phyloP scores from a whole-genome alignment of 257 asterid genomes.

The Petunia axillaris region DNA sequence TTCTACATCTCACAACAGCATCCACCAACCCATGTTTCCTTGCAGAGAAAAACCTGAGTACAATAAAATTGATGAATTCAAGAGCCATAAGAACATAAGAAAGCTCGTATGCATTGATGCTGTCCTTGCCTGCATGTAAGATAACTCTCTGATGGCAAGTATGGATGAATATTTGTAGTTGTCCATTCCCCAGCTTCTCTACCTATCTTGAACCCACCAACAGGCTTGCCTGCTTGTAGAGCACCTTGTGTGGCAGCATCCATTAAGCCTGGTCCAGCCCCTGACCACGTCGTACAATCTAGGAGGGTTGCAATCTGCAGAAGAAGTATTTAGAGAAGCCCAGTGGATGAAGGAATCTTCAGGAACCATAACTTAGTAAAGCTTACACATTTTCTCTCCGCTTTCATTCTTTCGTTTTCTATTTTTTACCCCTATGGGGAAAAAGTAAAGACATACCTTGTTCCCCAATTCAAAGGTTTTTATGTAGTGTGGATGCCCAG shows the following conservation, averaged over 20 bases:
- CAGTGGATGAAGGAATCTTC: neutral
- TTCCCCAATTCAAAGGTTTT: conserved; percentile 64
- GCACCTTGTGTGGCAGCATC: conserved; percentile 97
- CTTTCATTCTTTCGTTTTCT: neutral
- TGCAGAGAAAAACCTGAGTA: conserved; percentile 82
- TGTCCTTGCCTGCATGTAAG: conserved; percentile 78
- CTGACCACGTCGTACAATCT: conserved; percentile 91
- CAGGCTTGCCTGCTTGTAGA: conserved; percentile 74
- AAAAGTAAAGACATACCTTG: conserved; percentile 48
- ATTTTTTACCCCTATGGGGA: neutral
- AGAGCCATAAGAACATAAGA: neutral
- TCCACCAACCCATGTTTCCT: conserved; percentile 94
- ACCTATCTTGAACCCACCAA: conserved; percentile 91
- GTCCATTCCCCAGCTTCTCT: conserved; percentile 97
- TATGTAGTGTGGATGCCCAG: conserved; percentile 64
- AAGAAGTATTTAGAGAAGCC: conserved; percentile 28
- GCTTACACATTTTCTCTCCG: neutral
- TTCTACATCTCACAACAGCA: conserved; percentile 71
- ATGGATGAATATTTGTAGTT: conserved; percentile 67
- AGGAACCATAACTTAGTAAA: neutral
- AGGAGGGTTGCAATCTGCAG: conserved; percentile 71
- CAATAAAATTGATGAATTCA: neutral
- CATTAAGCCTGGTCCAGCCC: conserved; percentile 96
- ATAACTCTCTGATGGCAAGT: conserved; percentile 68
- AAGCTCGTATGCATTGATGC: neutral